Percentiles rank a stretch among this genome's conserved stretches.
These are phyloP conservation scores for Globisporangium mamillatum DNA, from an alignment of 352 stramenopile species.

Conservation along the genomic window DNA sequence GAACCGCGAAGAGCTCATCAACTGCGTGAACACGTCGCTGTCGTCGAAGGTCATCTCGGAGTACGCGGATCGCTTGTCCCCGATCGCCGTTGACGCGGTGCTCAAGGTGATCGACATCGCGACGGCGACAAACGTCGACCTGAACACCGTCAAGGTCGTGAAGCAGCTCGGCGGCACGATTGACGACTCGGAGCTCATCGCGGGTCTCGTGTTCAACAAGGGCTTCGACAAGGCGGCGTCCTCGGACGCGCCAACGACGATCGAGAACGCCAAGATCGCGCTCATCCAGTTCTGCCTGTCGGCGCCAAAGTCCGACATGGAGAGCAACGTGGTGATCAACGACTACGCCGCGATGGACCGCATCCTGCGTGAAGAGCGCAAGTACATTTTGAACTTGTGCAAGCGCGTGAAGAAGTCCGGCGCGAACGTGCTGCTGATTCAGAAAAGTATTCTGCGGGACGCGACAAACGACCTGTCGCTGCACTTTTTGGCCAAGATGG, in stretches of 20 bases:
- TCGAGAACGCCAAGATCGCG: conserved; percentile 99
- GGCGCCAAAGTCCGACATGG: conserved; percentile 99
- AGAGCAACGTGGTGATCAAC: conserved; percentile 99
- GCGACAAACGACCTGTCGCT: conserved; percentile 99
- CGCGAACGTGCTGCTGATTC: conserved; percentile 99
- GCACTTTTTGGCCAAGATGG: conserved; percentile 99
- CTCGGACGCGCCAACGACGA: conserved; percentile 47
- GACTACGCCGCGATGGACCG: conserved; percentile 99
- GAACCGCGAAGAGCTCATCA: conserved; percentile 95
- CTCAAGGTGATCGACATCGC: conserved; percentile 94
- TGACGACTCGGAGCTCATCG: conserved; percentile 98
- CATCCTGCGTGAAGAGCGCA: conserved; percentile 98
- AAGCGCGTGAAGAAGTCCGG: conserved; percentile 99
- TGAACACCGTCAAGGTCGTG: conserved; percentile 98
- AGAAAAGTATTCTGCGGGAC: conserved; percentile 99
- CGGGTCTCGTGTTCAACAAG: conserved; percentile 98
- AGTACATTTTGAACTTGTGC: conserved; percentile 96
- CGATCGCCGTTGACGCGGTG: conserved; percentile 98
- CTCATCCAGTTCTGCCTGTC: conserved; percentile 99
- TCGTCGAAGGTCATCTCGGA: conserved; percentile 97
- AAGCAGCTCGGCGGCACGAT: conserved; percentile 98
- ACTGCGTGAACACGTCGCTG: conserved; percentile 98
- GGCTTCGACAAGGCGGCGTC: conserved; percentile 83
- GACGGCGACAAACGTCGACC: conserved; percentile 95
- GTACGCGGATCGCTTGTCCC: conserved; percentile 96